Evolutionary conservation across 2,329 filamentous ascomycete species (phyloP).

Genomic region (Cordyceps militaris): DNA sequence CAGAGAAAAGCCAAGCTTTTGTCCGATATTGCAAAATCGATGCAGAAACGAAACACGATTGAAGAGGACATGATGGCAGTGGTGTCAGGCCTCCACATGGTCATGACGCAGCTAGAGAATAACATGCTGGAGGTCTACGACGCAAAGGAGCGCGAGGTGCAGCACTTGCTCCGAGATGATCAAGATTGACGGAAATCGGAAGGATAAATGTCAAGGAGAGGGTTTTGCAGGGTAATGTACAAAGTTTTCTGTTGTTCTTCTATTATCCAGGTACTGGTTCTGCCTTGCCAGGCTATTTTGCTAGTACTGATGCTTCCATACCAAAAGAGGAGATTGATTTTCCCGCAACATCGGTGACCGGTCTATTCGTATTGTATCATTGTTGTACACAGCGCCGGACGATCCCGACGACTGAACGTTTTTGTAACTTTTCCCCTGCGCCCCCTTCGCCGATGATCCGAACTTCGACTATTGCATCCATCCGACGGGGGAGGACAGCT

Average conservation of each 20-base stretch:
- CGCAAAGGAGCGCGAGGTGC: constrained; percentile 22
- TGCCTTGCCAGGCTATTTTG: not conserved
- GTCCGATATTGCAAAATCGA: constrained; percentile 1
- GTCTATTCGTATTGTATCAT: constrained; percentile 14
- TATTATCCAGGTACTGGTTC: not conserved
- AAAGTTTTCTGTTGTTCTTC: not conserved
- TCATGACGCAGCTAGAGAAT: constrained; percentile 20
- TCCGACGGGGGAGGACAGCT: not conserved
- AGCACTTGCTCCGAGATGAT: not conserved
- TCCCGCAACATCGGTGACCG: not conserved
- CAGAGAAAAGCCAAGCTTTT: not conserved
- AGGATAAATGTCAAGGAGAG: not conserved
- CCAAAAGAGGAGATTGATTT: not conserved
- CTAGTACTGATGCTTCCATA: not conserved
- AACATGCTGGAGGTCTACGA: constrained; percentile 25
- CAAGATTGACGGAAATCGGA: not conserved
- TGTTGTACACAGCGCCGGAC: constrained; percentile 20
- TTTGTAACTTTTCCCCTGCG: not conserved
- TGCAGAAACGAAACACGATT: not conserved
- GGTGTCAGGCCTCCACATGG: constrained; percentile 15
- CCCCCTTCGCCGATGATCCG: not conserved
- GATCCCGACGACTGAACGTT: not conserved
- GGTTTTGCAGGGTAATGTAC: not conserved
- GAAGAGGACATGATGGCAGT: constrained; percentile 3
- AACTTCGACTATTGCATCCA: not conserved